Percentiles rank a stretch among this genome's conserved stretches.
Evolutionary conservation across 169 alveolate species (phyloP).

Genomic region (Eimeria sp.): DNA sequence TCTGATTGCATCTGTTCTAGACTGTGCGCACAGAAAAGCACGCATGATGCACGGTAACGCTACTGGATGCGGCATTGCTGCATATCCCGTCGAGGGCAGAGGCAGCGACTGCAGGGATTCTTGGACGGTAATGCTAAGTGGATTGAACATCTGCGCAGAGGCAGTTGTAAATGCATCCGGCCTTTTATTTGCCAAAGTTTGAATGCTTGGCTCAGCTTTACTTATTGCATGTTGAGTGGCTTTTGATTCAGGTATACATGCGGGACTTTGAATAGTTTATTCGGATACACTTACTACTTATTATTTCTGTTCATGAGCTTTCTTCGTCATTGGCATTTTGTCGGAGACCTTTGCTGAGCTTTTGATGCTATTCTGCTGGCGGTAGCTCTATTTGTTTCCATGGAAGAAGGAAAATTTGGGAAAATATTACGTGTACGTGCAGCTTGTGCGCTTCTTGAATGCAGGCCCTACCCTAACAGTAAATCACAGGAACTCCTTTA

Average conservation of each 20-base stretch:
- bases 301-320: not conserved
- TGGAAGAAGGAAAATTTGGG: not conserved
- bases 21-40: not conserved
- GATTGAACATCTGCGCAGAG: not conserved
- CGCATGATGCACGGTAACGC: not conserved
- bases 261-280: too few relatives aligned
- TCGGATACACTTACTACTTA: not conserved
- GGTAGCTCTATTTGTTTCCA: not conserved
- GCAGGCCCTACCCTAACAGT: too few relatives aligned
- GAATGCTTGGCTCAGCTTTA: not conserved
- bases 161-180: not conserved
- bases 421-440: not conserved
- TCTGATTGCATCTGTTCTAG: not conserved
- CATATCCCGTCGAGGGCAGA: not conserved
- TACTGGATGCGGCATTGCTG: not conserved
- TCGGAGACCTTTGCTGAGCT: not conserved
- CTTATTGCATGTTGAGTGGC: too few relatives aligned
- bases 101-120: not conserved
- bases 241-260: too few relatives aligned
- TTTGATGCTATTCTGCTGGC: not conserved
- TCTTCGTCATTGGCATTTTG: not conserved
- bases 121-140: not conserved
- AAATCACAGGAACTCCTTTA: not conserved
- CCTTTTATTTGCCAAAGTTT: not conserved
- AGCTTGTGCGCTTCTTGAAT: not conserved